Conservation (phyloP, 495 filamentous ascomycete species). For the Amphirosellinia nigrospora region DNA sequence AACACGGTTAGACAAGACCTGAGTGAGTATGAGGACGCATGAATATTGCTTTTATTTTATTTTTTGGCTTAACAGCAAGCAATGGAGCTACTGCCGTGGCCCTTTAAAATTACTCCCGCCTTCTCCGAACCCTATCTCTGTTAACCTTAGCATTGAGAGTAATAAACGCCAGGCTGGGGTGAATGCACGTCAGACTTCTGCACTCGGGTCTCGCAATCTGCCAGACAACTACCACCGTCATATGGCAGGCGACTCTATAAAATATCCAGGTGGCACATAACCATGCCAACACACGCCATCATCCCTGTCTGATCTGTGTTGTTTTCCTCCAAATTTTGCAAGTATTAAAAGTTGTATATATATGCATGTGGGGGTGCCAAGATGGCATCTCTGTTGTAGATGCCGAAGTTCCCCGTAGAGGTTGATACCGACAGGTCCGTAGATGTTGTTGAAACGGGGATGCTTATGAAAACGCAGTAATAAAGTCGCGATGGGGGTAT, state of each 20-base stretch:
- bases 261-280: constrained; percentile 19
- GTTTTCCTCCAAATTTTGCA: constrained; percentile 3
- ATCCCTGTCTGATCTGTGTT: not conserved
- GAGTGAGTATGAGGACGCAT: constrained; percentile 14
- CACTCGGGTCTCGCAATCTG: not conserved
- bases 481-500: constrained; percentile 29
- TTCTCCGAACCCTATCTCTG: not conserved
- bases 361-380: not conserved
- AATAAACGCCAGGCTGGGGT: not conserved
- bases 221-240: constrained; percentile 1
- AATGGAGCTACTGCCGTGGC: not conserved
- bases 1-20: not conserved
- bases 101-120: not conserved
- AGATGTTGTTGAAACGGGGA: constrained; percentile 18
- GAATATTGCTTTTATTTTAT: constrained; percentile 19
- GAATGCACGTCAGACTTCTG: no score
- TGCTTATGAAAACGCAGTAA: constrained; percentile 19
- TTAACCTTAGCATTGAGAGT: not conserved
- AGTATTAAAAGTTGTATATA: constrained; percentile 20
- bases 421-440: constrained; percentile 4
- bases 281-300: not conserved
- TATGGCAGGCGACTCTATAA: constrained; percentile 12
- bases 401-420: not conserved
- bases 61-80: not conserved
- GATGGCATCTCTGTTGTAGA: constrained; percentile 7